A percentile compares a stretch with the other conserved stretches of the same genome.
Evolutionary conservation across 2,329 filamentous ascomycete species (phyloP).

Genomic region (Celoporthe dispersa): DNA sequence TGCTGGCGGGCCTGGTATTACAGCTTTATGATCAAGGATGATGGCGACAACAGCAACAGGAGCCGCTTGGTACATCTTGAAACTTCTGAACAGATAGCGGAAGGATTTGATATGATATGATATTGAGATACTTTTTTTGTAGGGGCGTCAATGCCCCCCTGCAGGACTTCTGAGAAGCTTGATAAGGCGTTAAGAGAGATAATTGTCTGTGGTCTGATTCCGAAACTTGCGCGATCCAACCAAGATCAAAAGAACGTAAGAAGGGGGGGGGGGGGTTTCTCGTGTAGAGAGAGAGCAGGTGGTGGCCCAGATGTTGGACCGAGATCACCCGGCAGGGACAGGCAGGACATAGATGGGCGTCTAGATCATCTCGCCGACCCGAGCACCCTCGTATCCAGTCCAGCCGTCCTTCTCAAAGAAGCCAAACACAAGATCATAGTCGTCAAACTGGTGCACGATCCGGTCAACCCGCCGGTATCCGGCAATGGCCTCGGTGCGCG

Average conservation of each 20-base stretch:
- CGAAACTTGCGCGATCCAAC: not conserved
- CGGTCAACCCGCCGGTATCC: constrained; percentile 91
- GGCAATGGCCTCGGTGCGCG: constrained; percentile 74
- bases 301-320: not conserved
- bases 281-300: not conserved
- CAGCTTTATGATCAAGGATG: not conserved
- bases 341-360: not conserved
- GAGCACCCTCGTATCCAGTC: constrained; percentile 56
- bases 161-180: not conserved
- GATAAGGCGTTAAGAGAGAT: not conserved
- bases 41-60: not conserved
- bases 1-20: not conserved
- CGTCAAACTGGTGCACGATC: constrained; percentile 96
- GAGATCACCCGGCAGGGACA: not conserved
- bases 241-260: not conserved
- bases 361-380: constrained; percentile 57
- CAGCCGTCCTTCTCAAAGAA: constrained; percentile 94
- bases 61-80: not conserved
- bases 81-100: not conserved
- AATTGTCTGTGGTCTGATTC: not conserved
- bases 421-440: constrained; percentile 94
- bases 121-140: not conserved
- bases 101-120: not conserved
- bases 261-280: no score
- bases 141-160: not conserved